Evolutionary conservation across 2,329 filamentous ascomycete species (phyloP).

Genomic region (Tolypocladium pustulatum): DNA sequence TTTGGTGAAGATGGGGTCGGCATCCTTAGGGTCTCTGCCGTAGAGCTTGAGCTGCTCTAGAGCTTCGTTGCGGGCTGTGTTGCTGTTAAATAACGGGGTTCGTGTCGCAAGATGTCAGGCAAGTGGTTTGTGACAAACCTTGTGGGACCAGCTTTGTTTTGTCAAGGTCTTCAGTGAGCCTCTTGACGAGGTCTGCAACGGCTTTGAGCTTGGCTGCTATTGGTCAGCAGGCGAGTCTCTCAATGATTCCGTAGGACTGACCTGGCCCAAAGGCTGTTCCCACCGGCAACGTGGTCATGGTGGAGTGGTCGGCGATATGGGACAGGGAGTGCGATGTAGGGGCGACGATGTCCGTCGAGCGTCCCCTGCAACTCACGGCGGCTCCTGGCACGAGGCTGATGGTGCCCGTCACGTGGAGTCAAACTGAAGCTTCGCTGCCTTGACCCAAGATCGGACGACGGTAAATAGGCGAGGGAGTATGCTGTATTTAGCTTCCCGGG

Average conservation of each 20-base stretch:
- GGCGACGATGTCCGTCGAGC: neutral
- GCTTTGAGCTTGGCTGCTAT: constrained; percentile 48
- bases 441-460: neutral
- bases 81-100: constrained; percentile 4
- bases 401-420: neutral
- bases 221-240: neutral
- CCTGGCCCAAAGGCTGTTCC: constrained; percentile 30
- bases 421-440: neutral
- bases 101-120: constrained; percentile 1
- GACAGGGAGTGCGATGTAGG: neutral
- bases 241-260: constrained; percentile 14
- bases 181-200: constrained; percentile 53
- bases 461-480: neutral
- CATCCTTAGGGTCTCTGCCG: constrained; percentile 57
- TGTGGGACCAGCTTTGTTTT: constrained; percentile 46
- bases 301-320: neutral
- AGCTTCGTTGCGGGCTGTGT: constrained; percentile 48
- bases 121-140: constrained; percentile 32
- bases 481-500: neutral
- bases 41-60: constrained; percentile 58
- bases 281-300: constrained; percentile 12
- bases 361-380: neutral
- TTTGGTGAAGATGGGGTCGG: constrained; percentile 76
- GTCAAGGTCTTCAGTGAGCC: constrained; percentile 51
- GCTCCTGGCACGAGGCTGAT: neutral